Percentiles rank a stretch among this genome's conserved stretches.
Evolutionary conservation across 2,329 filamentous ascomycete species (phyloP).

Genomic region (Curvularia spicifera): DNA sequence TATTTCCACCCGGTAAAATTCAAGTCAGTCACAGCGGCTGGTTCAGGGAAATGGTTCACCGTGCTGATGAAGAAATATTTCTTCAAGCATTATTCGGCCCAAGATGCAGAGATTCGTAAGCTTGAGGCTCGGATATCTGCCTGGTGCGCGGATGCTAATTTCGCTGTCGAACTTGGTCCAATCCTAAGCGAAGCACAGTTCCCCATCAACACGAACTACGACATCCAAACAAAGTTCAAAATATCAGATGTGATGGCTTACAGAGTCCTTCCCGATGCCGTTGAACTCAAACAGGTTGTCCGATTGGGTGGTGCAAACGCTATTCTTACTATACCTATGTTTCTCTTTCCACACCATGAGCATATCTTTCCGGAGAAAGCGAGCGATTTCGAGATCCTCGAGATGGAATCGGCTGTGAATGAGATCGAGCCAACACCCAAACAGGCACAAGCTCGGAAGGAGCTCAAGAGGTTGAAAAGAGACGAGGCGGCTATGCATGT

Average conservation of each 20-base stretch:
- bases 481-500: slow-evolving; percentile 59
- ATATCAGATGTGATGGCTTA: slow-evolving; percentile 59
- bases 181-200: slow-evolving; percentile 57
- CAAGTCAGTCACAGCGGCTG: slow-evolving; percentile 57
- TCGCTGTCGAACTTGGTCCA: slow-evolving; percentile 57
- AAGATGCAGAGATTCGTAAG: slow-evolving; percentile 54
- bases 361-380: slow-evolving; percentile 57
- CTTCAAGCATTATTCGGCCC: slow-evolving; percentile 57
- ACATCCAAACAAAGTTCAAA: slow-evolving; percentile 56
- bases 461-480: slow-evolving; percentile 51
- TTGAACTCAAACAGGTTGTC: slow-evolving; percentile 57
- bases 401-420: slow-evolving; percentile 49
- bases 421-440: slow-evolving; percentile 55
- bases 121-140: slow-evolving; percentile 56
- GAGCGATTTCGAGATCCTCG: slow-evolving; percentile 42
- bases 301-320: slow-evolving; percentile 60
- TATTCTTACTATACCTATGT: slow-evolving; percentile 56
- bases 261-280: slow-evolving; percentile 53
- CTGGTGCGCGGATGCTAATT: slow-evolving; percentile 61
- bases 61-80: slow-evolving; percentile 56
- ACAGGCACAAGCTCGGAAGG: slow-evolving; percentile 49
- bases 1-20: slow-evolving; percentile 62
- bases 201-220: slow-evolving; percentile 56
- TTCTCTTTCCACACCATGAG: slow-evolving; percentile 62
- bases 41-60: slow-evolving; percentile 60